Percentiles rank a stretch among this genome's conserved stretches.
These are phyloP conservation scores for Microsporum ferrugineum DNA, from an alignment of 2,329 filamentous ascomycete species.

Conservation along the genomic window DNA sequence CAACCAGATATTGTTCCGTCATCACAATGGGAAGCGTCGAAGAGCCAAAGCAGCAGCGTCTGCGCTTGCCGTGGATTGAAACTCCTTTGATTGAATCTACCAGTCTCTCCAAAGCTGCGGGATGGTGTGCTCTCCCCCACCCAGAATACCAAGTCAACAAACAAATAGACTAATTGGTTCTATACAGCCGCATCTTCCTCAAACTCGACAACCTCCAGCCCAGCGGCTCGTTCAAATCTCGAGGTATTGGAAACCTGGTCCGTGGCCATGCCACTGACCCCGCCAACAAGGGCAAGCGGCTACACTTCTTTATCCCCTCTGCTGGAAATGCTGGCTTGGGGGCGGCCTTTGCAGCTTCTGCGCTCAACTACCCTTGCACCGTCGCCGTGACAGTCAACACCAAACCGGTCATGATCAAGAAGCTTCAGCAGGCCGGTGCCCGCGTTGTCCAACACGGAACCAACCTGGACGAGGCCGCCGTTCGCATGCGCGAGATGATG, in stretches of 20 bases:
- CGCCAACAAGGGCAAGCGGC: conserved; percentile 31
- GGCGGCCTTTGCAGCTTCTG: conserved; percentile 59
- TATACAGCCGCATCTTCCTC: conserved; percentile 59
- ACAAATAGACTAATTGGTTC: conserved; percentile 4
- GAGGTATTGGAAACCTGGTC: conserved; percentile 63
- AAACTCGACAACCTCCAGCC: conserved; percentile 81
- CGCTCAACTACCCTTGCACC: conserved; percentile 55
- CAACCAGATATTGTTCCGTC: neutral
- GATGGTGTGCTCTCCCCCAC: conserved; percentile 47
- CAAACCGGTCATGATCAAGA: conserved; percentile 57
- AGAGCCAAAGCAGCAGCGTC: conserved; percentile 17
- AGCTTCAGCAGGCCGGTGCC: conserved; percentile 57
- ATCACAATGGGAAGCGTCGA: conserved; percentile 30
- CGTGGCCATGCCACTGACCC: conserved; percentile 39
- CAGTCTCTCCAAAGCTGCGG: conserved; percentile 55
- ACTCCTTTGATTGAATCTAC: conserved; percentile 60
- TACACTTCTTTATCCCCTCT: conserved; percentile 68
- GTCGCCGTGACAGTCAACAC: conserved; percentile 62
- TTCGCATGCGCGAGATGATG: conserved; percentile 35
- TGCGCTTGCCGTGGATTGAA: conserved; percentile 51
- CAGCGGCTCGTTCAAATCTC: conserved; percentile 75
- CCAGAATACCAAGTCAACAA: conserved; percentile 23
- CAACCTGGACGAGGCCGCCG: conserved; percentile 59
- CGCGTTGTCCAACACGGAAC: conserved; percentile 57
- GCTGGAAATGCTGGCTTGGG: conserved; percentile 80